Conservation (phyloP, 2,329 filamentous ascomycete species). For the Neonectria punicea region DNA sequence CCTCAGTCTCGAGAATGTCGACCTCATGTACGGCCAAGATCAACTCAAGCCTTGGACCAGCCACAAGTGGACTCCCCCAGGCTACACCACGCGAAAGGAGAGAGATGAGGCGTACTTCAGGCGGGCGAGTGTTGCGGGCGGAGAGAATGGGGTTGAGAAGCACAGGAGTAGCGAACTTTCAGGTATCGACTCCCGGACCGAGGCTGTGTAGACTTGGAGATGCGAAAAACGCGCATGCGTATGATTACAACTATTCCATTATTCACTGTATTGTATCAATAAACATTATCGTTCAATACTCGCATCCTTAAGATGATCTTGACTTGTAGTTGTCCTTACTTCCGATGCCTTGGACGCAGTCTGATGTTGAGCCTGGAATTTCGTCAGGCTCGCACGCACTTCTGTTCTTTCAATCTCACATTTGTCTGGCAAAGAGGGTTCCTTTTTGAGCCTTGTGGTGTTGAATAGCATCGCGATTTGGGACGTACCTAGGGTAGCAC, state of each 20-base stretch:
- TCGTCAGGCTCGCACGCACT: no score
- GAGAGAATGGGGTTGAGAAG: conserved; percentile 27
- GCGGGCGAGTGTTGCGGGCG: conserved; percentile 27
- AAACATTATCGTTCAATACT: not conserved
- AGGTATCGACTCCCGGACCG: conserved; percentile 29
- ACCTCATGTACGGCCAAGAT: conserved; percentile 73
- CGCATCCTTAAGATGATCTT: not conserved
- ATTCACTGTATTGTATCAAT: conserved; percentile 27
- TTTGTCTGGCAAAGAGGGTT: not conserved
- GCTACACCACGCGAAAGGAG: conserved; percentile 54
- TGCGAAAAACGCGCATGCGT: conserved; percentile 24
- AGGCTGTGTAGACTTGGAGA: conserved; percentile 30
- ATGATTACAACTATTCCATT: conserved; percentile 20
- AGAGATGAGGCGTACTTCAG: conserved; percentile 46
- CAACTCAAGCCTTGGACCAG: conserved; percentile 71
- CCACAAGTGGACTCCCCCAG: conserved; percentile 60
- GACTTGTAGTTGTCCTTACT: not conserved
- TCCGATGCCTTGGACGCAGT: no score
- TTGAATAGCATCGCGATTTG: not conserved
- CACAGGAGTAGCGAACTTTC: conserved; percentile 35
- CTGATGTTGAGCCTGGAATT: not conserved
- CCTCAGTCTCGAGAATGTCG: conserved; percentile 76
- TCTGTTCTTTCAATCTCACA: not conserved
- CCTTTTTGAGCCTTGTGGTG: not conserved
- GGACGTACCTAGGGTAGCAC: not conserved